These are phyloP conservation scores for Penicillium chermesinum DNA, from an alignment of 495 filamentous ascomycete species.

Conservation along the genomic window DNA sequence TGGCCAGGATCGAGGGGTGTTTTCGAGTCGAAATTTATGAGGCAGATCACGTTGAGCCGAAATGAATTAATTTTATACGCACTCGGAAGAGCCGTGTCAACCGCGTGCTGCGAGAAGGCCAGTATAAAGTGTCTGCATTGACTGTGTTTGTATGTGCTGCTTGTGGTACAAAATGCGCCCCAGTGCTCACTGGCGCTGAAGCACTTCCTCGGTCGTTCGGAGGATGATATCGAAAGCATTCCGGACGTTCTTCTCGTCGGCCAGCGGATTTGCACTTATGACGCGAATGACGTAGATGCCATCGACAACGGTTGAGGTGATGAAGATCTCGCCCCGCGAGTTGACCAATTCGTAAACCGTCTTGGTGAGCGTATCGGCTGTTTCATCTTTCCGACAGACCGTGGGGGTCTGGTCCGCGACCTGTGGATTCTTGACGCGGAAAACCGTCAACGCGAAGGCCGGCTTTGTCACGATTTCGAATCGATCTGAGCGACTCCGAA, in stretches of 20 bases:
- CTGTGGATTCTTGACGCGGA: constrained; percentile 45
- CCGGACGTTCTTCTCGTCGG: constrained; percentile 66
- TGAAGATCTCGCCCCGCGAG: constrained; percentile 69
- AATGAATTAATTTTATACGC: too few relatives aligned
- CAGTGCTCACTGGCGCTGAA: constrained; percentile 15
- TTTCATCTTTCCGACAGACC: constrained; percentile 39
- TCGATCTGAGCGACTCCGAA: constrained; percentile 60
- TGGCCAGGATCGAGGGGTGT: too few relatives aligned
- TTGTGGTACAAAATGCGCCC: too few relatives aligned
- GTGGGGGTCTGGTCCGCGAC: constrained; percentile 16
- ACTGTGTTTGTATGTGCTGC: too few relatives aligned
- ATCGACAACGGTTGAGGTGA: constrained; percentile 74
- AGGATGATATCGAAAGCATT: constrained; percentile 78
- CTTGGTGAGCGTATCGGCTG: constrained; percentile 65
- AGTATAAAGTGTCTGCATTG: too few relatives aligned
- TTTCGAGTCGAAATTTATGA: too few relatives aligned
- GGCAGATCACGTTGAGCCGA: too few relatives aligned
- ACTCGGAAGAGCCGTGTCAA: too few relatives aligned
- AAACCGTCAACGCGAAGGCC: constrained; percentile 74
- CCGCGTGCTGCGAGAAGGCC: too few relatives aligned
- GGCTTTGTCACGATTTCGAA: constrained; percentile 75
- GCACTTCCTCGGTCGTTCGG: constrained; percentile 58
- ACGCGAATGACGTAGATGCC: constrained; percentile 78
- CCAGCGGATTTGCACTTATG: constrained; percentile 62
- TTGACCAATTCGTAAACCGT: constrained; percentile 75